These are phyloP conservation scores for Ophiocordyceps unilateralis DNA, from an alignment of 2,329 filamentous ascomycete genomes.

Conservation along the genomic window DNA sequence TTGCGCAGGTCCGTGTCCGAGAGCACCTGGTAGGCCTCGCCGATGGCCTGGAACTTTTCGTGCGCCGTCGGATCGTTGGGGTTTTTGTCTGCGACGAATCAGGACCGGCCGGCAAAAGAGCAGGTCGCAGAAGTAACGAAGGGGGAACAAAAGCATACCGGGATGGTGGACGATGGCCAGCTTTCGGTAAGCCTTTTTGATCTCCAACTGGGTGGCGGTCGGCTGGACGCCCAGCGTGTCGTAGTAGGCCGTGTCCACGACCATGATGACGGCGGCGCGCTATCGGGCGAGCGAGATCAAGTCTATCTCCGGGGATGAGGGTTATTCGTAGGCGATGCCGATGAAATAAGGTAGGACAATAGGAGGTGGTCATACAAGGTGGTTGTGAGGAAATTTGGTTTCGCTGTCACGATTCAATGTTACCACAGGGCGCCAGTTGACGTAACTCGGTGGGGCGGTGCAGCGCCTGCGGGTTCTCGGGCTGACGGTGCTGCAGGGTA, in stretches of 20 bases:
- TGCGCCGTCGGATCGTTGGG: conserved; percentile 88
- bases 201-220: conserved; percentile 76
- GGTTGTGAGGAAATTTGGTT: not conserved
- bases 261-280: conserved; percentile 37
- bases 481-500: not conserved
- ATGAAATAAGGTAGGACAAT: not conserved
- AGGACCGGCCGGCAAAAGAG: too few relatives aligned
- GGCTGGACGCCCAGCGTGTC: conserved; percentile 72
- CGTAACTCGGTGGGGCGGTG: not conserved
- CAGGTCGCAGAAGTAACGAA: too few relatives aligned
- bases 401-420: not conserved
- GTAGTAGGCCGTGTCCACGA: conserved; percentile 78
- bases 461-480: too few relatives aligned
- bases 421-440: not conserved
- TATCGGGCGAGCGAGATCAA: not conserved
- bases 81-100: conserved; percentile 62
- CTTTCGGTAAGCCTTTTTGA: conserved; percentile 94
- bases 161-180: conserved; percentile 87
- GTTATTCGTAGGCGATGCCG: not conserved
- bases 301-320: not conserved
- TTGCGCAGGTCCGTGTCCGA: conserved; percentile 74
- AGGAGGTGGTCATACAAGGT: not conserved
- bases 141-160: too few relatives aligned
- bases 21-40: conserved; percentile 62
- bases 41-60: conserved; percentile 82